Evolutionary conservation across 441 rosid genomes (phyloP), one percentile per base, ranked within the genome.

Genomic region (Bocquillonia castaneifolia): DNA sequence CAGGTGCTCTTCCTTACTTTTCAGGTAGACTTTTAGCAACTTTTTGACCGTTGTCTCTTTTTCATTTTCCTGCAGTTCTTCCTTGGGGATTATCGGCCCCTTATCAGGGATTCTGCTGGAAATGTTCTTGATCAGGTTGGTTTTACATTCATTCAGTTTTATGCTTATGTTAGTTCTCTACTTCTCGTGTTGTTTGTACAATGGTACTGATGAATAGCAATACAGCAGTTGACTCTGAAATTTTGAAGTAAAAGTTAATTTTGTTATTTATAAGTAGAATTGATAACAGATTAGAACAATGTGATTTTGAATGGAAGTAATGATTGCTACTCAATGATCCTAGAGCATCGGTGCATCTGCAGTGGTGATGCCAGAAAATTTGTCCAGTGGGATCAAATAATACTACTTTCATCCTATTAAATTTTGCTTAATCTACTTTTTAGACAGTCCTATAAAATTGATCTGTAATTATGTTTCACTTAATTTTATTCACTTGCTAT

Each of bases 31-130:
- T 14, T 55, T 29, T 13, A 22, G 58, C 65, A 36, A 22, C 32
- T 56, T 64, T 51, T 29, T 58, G 28, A 36, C 54, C 63, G 54
- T 75, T 53, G 56, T 68, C 65, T 56, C 34, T 55, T 6, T 67
- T 72, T 45, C 72, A 69, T 70, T 65, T 59, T 55, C 72, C 22
- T 79, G 72, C 89, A 95, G 99, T 95, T 95, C 78, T 95, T 89
- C 83, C 90, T 92, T 70, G 99, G 99, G 61, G 99, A 95, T 76
- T 92, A 89, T 82, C 93, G 97, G 64, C 99, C 99, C 34, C 83
- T 92, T 72, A 80, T 85, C 67, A 90, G 86, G 47, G 98, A 95
- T 78, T 37, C 84, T 70, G 47, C 76, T 59, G 98, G 98, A 61
- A 84, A 86, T 80, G 91, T 84, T 74, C 85, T 92, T 74, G 99